Percentiles rank a stretch among this genome's conserved stretches.
phyloP scores from a whole-genome alignment of 805 yeast species.

The Starmerella vitae region DNA sequence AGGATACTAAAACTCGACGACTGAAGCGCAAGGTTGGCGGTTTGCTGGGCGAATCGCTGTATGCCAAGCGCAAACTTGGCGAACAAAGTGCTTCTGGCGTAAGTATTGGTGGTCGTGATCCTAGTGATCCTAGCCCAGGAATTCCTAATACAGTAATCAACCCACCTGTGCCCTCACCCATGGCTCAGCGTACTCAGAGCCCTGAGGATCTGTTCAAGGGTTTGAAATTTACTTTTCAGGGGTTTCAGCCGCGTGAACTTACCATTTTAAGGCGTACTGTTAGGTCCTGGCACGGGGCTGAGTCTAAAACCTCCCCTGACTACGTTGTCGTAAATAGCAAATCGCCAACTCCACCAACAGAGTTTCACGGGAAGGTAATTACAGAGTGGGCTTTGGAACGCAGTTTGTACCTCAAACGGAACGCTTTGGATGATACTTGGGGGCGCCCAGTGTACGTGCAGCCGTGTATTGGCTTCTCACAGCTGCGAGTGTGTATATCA shows the following conservation, averaged over 20 bases:
- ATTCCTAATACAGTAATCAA: neutral
- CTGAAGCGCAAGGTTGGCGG: neutral
- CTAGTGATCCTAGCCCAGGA: neutral
- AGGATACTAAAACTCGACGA: no score
- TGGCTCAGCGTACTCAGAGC: neutral
- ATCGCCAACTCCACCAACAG: constrained; percentile 19
- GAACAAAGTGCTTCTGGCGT: no score
- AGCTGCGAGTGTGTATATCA: constrained; percentile 38
- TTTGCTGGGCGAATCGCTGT: neutral
- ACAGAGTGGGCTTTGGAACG: constrained; percentile 80
- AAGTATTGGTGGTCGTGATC: neutral
- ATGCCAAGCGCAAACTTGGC: neutral
- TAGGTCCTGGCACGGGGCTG: constrained; percentile 34
- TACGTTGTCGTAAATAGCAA: constrained; percentile 23
- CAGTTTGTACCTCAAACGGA: constrained; percentile 42
- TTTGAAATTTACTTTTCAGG: constrained; percentile 32
- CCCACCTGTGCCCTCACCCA: neutral
- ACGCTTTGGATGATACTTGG: constrained; percentile 46
- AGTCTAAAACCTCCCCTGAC: constrained; percentile 12
- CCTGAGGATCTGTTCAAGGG: constrained; percentile 27
- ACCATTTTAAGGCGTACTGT: constrained; percentile 33
- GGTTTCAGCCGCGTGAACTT: constrained; percentile 32
- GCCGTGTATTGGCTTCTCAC: constrained; percentile 22
- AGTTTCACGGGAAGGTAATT: constrained; percentile 27
- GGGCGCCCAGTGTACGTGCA: constrained; percentile 30